Base-by-base conservation (phyloP, 768 basidiomycete genomes). In the Leccinum arenicola region DNA sequence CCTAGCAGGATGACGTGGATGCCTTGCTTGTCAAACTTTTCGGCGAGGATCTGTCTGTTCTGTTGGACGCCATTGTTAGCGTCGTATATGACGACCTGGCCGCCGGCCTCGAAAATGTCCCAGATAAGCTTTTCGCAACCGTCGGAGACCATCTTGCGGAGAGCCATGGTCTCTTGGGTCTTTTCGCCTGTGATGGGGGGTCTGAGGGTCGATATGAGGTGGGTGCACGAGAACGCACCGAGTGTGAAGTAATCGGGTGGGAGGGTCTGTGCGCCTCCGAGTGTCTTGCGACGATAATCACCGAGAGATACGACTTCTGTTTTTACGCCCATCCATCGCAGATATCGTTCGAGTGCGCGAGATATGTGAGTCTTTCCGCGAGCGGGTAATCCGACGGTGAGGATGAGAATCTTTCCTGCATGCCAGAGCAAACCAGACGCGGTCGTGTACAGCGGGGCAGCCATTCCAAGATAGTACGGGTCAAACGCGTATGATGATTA, bases 61-160 rank as follows among this genome's bases (percentile, higher is more conserved):
- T 80, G 81, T 21, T 80, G 78, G 7, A 84, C 85, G 1, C 94
- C 94, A 66, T 98, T 98, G 70, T 99, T 99, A 29, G 97, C 97
- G 71, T 99, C 97, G 76, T 98, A 98, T 62, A 99, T 95, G 38
- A 96, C 93, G 25, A 98, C 95, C 73, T 99, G 97, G 0, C 96
- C 97, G 6, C 93, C 89, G 3, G 74, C 75, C 59, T 82, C 80
- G 74, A 96, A 98, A 75, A 90, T 97, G 62, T 93, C 85, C 84
- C 85, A 88, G 45, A 98, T 93, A 51, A 88, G 78, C 71, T 90
- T 82, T 75, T 98, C 95, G 62, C 97, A 91, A n/a, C 89, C 92
- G 1, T 82, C 80, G 47, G 87, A 84, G 62, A 96, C 84, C 66
- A 80, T 83, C 65, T 84, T 80, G 54, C 97, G 79, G 47, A 98